Evolutionary conservation across 2,329 filamentous ascomycete genomes (phyloP), one percentile per base, ranked within the genome.

Genomic region (Diaporthe helianthi): DNA sequence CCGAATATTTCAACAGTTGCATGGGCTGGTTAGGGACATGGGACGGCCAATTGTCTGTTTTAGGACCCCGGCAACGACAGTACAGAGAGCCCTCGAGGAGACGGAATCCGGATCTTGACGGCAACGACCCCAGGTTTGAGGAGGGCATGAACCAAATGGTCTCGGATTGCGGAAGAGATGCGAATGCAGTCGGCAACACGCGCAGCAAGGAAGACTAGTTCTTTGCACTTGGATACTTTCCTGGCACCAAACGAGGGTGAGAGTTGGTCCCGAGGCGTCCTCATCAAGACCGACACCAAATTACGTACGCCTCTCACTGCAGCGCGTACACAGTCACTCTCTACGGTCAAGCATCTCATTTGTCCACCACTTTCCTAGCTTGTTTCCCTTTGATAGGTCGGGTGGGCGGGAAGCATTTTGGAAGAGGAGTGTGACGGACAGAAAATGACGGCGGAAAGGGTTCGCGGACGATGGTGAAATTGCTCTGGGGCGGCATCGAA

Each of bases 1-100:
- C 65, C 68, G 66, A 67, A 70, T 33, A 54, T 72, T 73, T 70
- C 68, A 71, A 63, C 64, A 68, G 71, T 72, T 71, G 68, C 65
- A 51, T 70, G 66, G 69, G 51, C 51, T 67, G 67, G 67, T 51
- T 49, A 67, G 58, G 63, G 70, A 38, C 63, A 69, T 54, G 67
- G 67, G 70, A 67, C 44, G 65, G 53, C 54, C 54, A 58, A 53
- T 67, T 69, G 55, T 67, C 68, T 65, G 46, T 70, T 70, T 60
- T 26, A 58, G 44, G 55, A 69, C 54, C 67, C 46, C 64, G 70
- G 70, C 67, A 69, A 69, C 70, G 67, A 71, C 70, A 71, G 67
- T 69, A 71, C 70, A 71, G 67, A 71, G 55, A 70, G 65, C 66
- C 66, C 63, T 53, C 44, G 47, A 71, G 67, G 33, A 66, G 46